Conservation (phyloP, 768 basidiomycete genomes). For the Suillus subluteus region DNA sequence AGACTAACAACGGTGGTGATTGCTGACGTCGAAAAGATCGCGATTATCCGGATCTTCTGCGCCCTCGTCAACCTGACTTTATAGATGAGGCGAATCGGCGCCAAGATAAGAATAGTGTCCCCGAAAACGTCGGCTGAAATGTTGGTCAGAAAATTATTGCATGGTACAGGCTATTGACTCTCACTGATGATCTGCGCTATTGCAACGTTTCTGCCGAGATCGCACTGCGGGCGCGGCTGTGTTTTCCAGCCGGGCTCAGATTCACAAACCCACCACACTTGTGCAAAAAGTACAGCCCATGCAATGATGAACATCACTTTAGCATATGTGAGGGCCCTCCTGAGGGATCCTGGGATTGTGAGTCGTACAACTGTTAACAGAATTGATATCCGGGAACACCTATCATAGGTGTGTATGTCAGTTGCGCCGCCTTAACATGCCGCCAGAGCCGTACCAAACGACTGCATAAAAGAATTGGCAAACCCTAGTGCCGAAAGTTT, state of each 20-base stretch:
- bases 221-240: background rate
- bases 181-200: constrained; percentile 2
- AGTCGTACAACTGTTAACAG: background rate
- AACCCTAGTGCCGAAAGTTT: background rate
- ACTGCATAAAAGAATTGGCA: background rate
- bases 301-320: background rate
- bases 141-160: background rate
- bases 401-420: background rate
- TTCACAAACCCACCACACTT: background rate
- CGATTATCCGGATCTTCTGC: constrained; percentile 40
- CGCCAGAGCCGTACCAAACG: background rate
- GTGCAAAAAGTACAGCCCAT: background rate
- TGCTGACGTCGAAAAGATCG: constrained; percentile 58
- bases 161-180: background rate
- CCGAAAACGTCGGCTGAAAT: constrained; percentile 50
- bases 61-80: constrained; percentile 45
- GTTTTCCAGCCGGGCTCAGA: background rate
- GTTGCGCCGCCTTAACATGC: background rate
- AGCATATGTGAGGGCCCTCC: background rate
- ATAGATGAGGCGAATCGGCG: constrained; percentile 50
- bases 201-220: background rate
- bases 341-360: background rate
- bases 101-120: constrained; percentile 48
- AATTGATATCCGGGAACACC: background rate
- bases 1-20: constrained; percentile 48